Evolutionary conservation across 305 asterid species (phyloP).

Genomic region (Solanum hybrid): DNA sequence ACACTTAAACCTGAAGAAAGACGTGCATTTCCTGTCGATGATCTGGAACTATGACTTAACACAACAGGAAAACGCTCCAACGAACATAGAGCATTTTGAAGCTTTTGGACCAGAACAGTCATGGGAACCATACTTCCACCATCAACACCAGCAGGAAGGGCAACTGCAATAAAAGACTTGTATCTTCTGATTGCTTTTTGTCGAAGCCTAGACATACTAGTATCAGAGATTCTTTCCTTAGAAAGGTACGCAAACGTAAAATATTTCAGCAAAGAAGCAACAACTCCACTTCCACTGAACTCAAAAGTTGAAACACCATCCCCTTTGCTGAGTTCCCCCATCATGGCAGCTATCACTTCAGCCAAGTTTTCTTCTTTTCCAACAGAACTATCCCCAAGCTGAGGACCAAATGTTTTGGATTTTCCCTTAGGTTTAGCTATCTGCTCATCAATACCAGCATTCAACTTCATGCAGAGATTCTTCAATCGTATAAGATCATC

Average conservation of each 20-base stretch:
- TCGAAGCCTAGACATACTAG: slow-evolving; percentile 58
- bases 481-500: slow-evolving; percentile 80
- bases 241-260: slow-evolving; percentile 77
- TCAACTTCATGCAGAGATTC: slow-evolving; percentile 76
- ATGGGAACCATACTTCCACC: slow-evolving; percentile 46
- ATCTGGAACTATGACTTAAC: slow-evolving; percentile 74
- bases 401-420: slow-evolving; percentile 52
- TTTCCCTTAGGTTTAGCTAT: slow-evolving; percentile 71
- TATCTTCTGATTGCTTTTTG: slow-evolving; percentile 80
- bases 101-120: slow-evolving; percentile 73
- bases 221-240: slow-evolving; percentile 64
- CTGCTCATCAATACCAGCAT: slow-evolving; percentile 46
- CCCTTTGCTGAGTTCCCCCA: slow-evolving; percentile 78
- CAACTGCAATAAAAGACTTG: slow-evolving; percentile 61
- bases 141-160: slow-evolving; percentile 54
- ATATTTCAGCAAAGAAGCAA: slow-evolving; percentile 74
- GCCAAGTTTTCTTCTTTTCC: slow-evolving; percentile 60
- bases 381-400: slow-evolving; percentile 36
- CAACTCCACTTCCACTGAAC: slow-evolving; percentile 93
- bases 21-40: slow-evolving; percentile 70
- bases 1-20: slow-evolving; percentile 91
- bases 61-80: slow-evolving; percentile 93
- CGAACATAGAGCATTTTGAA: slow-evolving; percentile 88
- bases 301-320: slow-evolving; percentile 96
- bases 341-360: slow-evolving; percentile 65